A percentile compares a stretch with the other conserved stretches of the same genome.
phyloP scores from a whole-genome alignment of 352 stramenopile genomes.

The Globisporangium cylindrosporum region DNA sequence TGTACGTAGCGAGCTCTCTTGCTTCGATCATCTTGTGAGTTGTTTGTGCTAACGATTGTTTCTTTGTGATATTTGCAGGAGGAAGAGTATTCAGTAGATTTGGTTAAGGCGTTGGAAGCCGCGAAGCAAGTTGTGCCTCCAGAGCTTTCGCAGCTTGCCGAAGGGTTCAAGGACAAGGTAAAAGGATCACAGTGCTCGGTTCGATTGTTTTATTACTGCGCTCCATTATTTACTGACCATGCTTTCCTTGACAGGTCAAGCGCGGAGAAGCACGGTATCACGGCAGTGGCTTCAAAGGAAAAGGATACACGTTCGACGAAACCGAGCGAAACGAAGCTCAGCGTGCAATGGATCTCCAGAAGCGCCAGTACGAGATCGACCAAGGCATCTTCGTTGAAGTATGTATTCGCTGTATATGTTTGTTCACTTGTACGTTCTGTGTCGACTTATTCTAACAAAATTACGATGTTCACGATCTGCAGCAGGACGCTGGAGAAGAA shows the following conservation, averaged over 20 bases:
- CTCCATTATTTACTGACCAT: neutral
- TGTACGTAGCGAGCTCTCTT: conserved; percentile 40
- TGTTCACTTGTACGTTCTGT: neutral
- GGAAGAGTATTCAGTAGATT: conserved; percentile 96
- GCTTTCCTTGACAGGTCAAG: conserved; percentile 59
- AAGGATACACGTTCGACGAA: conserved; percentile 98
- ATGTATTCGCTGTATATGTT: conserved; percentile 2
- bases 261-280: conserved; percentile 95
- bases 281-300: conserved; percentile 96
- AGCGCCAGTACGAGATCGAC: conserved; percentile 87
- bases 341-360: conserved; percentile 90
- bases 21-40: neutral
- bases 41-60: conserved; percentile 4
- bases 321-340: conserved; percentile 97
- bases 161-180: conserved; percentile 95
- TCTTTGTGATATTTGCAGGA: conserved; percentile 62
- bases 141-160: conserved; percentile 90
- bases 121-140: conserved; percentile 72
- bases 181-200: neutral
- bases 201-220: neutral
- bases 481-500: conserved; percentile 49
- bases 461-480: conserved; percentile 9
- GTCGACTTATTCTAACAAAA: neutral
- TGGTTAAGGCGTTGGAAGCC: conserved; percentile 95
- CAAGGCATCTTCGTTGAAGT: conserved; percentile 80